Evolutionary conservation across 2,329 filamentous ascomycete genomes (phyloP), one percentile per base, ranked within the genome.

Genomic region (Microascus cirrosus): DNA sequence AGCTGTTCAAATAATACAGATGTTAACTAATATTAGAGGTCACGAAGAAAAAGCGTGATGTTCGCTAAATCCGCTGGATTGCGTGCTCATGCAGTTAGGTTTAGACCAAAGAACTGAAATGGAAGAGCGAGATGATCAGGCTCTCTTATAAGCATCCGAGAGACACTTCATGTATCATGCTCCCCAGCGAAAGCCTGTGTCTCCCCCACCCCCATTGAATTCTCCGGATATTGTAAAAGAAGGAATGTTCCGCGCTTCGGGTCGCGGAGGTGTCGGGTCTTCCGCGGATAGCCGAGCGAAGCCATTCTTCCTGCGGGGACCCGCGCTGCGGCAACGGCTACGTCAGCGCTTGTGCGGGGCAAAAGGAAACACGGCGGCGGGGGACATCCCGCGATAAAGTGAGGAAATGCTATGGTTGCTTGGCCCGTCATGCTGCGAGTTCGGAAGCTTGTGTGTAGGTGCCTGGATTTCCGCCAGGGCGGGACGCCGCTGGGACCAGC

Each of bases 271-370:
- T 28, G n/a, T n/a, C 28, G 22, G 22, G 24, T 20, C 25, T 24
- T n/a, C 56, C 56, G 56, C 39, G 13, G 34, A 54, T 58, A 58
- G 51, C 56, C 56, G 56, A 58, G 34, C 28, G 36, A 45, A 53
- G 25, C 56, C 56, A n/a, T n/a, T 54, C 10, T 13, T 50, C 12
- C n/a, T 12, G 12, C 45, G n/a, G 45, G n/a, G 45, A 10, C 4
- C 18, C 42, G 15, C 39, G 15, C 39, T 15, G 8, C 15, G 15
- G 39, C 2, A 32, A 32, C 28, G 28, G 28, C 28, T 32, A 32
- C 28, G 28, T 32, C 28, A 32, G 28, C 28, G 28, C 28, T 32
- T 4, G 28, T 32, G 28, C 28, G 28, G 28, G 28, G 28, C 28
- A 32, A 32, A 32, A 32, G 28, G 28, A 8, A 4, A 32, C 28